Base-by-base conservation (phyloP, 345 rosid species). In the Citrus inodora region DNA sequence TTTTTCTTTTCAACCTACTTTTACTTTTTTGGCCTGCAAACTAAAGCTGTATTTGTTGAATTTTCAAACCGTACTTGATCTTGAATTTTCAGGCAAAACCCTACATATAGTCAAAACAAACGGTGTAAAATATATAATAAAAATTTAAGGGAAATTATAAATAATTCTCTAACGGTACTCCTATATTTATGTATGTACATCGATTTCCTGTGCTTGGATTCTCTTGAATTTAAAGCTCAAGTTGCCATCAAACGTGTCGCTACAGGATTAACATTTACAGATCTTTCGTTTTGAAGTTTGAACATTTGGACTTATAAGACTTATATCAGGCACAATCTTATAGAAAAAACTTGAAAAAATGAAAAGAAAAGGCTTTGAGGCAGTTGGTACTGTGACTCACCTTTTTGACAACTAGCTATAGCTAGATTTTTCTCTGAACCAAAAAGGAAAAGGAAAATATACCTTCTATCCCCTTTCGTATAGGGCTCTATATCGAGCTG, bases 11-110 rank as follows among this genome's bases (percentile, higher is more conserved):
- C 79, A 73, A 82, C 59, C 75, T 40, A 73, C 74, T 67, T 69
- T 70, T 55, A 33, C 70, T 73, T 76, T 75, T 76, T 53, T 16
- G 70, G 80, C 69, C 83, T 74, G 71, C 62, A 70, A 64, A 82
- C 58, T 16, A 53, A 53, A 16, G 80, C 83, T 74, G 81, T 16
- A 71, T 76, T 79, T 73, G 60, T 77, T 77, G 77, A 82, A 75
- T 33, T 62, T 70, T 46, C 14, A 30, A 60, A 71, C 53, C 32
- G 37, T 42, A 56, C 51, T 40, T 5, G 9, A 37, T 35, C 73
- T 76, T 55, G 73, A 37, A 76, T 67, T 35, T 53, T 67, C 72
- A 59, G 22, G 7, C 67, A 67, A 53, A 73, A 68, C 56, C 80
- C 73, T 30, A 78, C 51, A n/a, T n/a, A 78, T 51, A 17, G 79